These are phyloP conservation scores for Filobasidium floriforme DNA, from an alignment of 768 basidiomycete species.

Conservation along the genomic window DNA sequence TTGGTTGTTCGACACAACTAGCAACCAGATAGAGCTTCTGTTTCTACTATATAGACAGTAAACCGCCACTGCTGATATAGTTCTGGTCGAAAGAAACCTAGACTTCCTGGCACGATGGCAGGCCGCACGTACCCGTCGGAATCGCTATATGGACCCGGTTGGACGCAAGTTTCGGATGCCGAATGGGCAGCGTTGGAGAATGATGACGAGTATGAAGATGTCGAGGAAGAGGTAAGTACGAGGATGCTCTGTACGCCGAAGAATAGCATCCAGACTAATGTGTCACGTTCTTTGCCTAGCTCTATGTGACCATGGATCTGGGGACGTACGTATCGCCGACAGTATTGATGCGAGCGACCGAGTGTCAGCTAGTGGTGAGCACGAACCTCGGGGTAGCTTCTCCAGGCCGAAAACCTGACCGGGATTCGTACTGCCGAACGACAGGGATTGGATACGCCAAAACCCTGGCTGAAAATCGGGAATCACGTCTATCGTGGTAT, in stretches of 20 bases:
- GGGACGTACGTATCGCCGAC: conserved; percentile 12
- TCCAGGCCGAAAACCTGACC: neutral
- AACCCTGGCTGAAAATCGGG: conserved; percentile 20
- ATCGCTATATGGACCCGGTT: conserved; percentile 11
- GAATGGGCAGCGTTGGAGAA: conserved; percentile 1
- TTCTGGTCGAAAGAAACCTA: too few species aligned
- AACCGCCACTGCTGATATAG: too few species aligned
- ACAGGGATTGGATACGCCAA: conserved; percentile 18
- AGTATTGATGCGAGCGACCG: conserved; percentile 8
- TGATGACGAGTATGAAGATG: conserved; percentile 13
- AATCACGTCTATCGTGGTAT: conserved; percentile 20
- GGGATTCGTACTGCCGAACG: neutral
- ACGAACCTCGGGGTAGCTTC: neutral
- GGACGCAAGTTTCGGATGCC: conserved; percentile 17
- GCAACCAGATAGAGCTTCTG: too few species aligned
- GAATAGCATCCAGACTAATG: neutral
- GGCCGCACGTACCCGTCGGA: too few species aligned
- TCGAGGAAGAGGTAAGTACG: conserved; percentile 16
- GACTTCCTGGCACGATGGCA: too few species aligned
- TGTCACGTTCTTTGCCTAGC: conserved; percentile 3
- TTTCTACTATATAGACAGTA: too few species aligned
- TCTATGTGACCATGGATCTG: conserved; percentile 16
- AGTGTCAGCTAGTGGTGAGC: conserved; percentile 20
- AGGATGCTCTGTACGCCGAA: neutral
- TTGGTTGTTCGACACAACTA: too few species aligned